A percentile compares a stretch with the other conserved stretches of the same genome.
Conservation (phyloP, 306 rosid genomes). For the Crataegus laevigata region DNA sequence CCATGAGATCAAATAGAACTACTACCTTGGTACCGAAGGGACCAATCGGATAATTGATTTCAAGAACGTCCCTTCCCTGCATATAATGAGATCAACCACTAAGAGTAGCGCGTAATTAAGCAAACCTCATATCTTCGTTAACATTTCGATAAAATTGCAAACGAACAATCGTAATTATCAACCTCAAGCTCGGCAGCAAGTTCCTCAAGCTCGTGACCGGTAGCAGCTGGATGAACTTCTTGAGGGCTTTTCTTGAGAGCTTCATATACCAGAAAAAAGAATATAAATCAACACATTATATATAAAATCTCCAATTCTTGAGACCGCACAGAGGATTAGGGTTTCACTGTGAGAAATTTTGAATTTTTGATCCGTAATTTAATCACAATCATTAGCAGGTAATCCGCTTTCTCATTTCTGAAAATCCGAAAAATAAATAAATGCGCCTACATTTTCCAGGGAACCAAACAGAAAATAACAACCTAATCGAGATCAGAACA, state of each 20-base stretch:
- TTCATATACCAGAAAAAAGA: background rate
- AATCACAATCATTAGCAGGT: background rate
- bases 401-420: background rate
- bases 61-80: constrained; percentile 41
- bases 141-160: background rate
- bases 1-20: background rate
- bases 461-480: background rate
- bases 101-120: background rate
- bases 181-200: constrained; percentile 33
- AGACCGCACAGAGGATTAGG: background rate
- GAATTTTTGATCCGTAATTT: background rate
- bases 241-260: constrained; percentile 21
- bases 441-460: background rate
- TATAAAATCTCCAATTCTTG: background rate
- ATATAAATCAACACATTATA: background rate
- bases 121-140: background rate
- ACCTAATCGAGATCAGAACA: background rate
- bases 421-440: background rate
- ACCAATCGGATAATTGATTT: constrained; percentile 34
- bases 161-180: background rate
- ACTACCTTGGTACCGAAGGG: constrained; percentile 44
- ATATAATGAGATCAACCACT: background rate
- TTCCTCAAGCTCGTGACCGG: constrained; percentile 40
- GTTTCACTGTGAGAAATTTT: background rate
- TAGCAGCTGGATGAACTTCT: constrained; percentile 27